Evolutionary conservation across 2,329 filamentous ascomycete genomes (phyloP).

Genomic region (Penicillium sp.): DNA sequence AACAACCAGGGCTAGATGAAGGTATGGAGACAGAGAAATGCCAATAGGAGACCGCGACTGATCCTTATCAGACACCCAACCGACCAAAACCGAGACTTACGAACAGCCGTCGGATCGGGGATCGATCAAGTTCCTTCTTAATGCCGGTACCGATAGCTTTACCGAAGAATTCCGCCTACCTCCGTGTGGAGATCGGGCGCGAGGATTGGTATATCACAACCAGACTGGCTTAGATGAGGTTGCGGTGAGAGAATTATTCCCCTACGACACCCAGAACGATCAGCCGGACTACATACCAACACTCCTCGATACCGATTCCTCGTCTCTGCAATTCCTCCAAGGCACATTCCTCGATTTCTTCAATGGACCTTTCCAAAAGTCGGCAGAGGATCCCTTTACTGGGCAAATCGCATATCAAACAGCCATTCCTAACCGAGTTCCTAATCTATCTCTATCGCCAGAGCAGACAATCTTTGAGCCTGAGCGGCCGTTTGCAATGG

Average conservation of each 20-base stretch:
- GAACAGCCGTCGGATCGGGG: constrained; percentile 40
- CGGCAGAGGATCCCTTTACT: constrained; percentile 20
- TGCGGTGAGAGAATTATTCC: constrained; percentile 15
- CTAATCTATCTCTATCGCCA: constrained; percentile 16
- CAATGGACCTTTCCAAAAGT: constrained; percentile 34
- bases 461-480: constrained; percentile 31
- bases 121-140: constrained; percentile 46
- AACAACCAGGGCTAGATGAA: constrained; percentile 15
- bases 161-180: constrained; percentile 45
- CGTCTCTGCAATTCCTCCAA: constrained; percentile 30
- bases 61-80: constrained; percentile 12
- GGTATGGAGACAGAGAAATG: constrained; percentile 8
- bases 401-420: constrained; percentile 20
- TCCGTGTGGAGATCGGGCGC: constrained; percentile 36
- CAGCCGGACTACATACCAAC: constrained; percentile 17
- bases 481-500: constrained; percentile 37
- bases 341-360: constrained; percentile 39
- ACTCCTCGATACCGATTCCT: constrained; percentile 25
- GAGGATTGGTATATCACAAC: constrained; percentile 37
- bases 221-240: constrained; percentile 25
- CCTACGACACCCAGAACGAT: constrained; percentile 16
- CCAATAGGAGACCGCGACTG: background rate
- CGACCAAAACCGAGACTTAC: constrained; percentile 26
- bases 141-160: constrained; percentile 45
- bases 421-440: constrained; percentile 16